Evolutionary conservation across 768 basidiomycete species (phyloP), one percentile per base, ranked within the genome.

Genomic region (Pleurotus pulmonarius): DNA sequence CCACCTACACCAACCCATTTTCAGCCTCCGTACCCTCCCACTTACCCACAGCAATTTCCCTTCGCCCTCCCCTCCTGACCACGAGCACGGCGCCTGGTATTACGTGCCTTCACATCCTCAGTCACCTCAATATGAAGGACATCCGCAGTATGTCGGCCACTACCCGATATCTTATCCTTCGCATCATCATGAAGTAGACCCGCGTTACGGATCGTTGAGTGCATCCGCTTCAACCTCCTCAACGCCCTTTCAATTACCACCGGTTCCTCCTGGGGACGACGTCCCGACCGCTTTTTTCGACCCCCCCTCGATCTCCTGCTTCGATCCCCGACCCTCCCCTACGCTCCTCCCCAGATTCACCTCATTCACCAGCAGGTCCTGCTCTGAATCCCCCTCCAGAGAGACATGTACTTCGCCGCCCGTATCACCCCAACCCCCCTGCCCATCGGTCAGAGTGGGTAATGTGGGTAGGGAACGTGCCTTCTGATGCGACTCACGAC

Each of bases 401-500:
- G 13, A 72, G 61, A 26, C 68, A 71, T 0, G 34, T 70, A 4
- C 64, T 72, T 22, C 83, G 86, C 41, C 78, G 81, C 7, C 63
- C 78, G 18, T 88, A 86, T 62, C 88, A 90, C 60, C 88, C 88
- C 2, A 87, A 83, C 56, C 81, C 86, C 0, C 87, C 88, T 11
- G 73, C 83, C 9, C 78, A 89, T 53, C 82, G 92, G 12, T 92
- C 91, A 5, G 91, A 92, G 57, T 95, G 90, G 91, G 94, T 94
- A 1, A 92, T 94, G 91, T 97, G 95, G 95, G 87, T 86, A 11
- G 95, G 95, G 8, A 98, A 98, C 65, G 88, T 97, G 3, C 91
- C 92, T 2, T 78, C 80, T 4, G 91, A 94, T 63, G 85, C 92
- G 13, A 84, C 83, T 3, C 82, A 92, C 58, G 87, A 92, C 61